Conservation (phyloP, 495 filamentous ascomycete species). For the Cladorrhinum samala region DNA sequence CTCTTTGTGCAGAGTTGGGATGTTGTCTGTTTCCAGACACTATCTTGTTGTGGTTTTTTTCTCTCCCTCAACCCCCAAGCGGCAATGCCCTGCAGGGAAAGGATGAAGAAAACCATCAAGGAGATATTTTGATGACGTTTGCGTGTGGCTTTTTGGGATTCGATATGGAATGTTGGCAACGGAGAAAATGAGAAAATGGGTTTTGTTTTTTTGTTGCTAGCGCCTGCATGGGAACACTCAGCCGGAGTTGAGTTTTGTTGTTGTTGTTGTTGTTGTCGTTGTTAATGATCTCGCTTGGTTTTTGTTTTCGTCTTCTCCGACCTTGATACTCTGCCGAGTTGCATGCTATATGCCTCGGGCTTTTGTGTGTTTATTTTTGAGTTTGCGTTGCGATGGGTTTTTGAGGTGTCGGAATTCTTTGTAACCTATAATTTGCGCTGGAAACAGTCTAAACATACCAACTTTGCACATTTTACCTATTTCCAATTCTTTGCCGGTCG, state of each 20-base stretch:
- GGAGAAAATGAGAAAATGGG: slow-evolving; percentile 4
- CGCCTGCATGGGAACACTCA: neutral
- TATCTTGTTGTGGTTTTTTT: slow-evolving; percentile 8
- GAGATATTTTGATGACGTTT: neutral
- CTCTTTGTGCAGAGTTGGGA: slow-evolving; percentile 26
- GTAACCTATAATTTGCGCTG: slow-evolving; percentile 23
- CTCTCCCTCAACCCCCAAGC: no score
- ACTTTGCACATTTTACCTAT: slow-evolving; percentile 24
- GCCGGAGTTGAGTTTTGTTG: neutral
- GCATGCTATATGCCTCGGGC: slow-evolving; percentile 18
- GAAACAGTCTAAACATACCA: slow-evolving; percentile 24
- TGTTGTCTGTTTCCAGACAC: slow-evolving; percentile 18
- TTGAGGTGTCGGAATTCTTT: slow-evolving; percentile 14
- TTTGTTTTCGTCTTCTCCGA: slow-evolving; percentile 16
- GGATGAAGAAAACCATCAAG: neutral
- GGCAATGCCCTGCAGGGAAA: slow-evolving; percentile 3
- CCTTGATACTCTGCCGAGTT: slow-evolving; percentile 20
- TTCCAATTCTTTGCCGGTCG: no score
- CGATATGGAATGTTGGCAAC: neutral
- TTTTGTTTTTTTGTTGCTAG: slow-evolving; percentile 14
- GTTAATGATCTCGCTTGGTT: no score
- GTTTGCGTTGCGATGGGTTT: neutral
- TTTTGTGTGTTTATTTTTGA: slow-evolving; percentile 13
- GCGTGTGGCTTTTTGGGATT: neutral
- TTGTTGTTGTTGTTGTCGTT: neutral